Evolutionary conservation across 352 stramenopile species (phyloP), one percentile per base, ranked within the genome.

Genomic region (Phytophthora colocasiae): DNA sequence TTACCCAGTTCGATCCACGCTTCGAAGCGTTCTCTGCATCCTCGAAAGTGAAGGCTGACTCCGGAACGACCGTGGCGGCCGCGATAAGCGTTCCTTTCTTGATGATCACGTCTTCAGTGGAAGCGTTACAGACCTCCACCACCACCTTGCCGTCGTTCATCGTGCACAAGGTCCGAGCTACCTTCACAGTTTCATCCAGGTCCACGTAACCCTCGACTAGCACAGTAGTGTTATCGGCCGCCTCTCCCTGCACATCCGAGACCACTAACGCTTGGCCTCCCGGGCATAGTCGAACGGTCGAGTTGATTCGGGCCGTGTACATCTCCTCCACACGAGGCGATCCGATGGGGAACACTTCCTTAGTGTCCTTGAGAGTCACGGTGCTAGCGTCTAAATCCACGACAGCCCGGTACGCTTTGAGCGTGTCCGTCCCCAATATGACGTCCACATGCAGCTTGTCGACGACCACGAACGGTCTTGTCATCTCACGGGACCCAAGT

Each of bases 331-430:
- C 19, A 19, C 19, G 19, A 19, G 19, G 19, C 19, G 19, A 19
- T 19, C 19, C 19, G 19, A 12, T 36, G 9, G 26, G 11, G 11
- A 65, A 52, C 26, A 56, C 39, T 15, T 66, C 58, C 8, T 22
- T 19, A 12, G 48, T 53, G 2, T 9, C 43, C 29, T 66, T 66
- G 10, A 58, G 6, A 1, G 19, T 58, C 11, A 58, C 3, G 0
- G 12, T 34, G 14, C 15, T 26, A 3, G 51, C 40, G 2, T 58
- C 58, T 4, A 66, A 4, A 15, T 66, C 47, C 7, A 66, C 46
- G 1, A 66, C 47, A 2, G 58, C 47, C 1, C 48, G 12, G 31
- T 36, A 58, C 7, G 47, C 47, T 29, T 46, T 52, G 2, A 58
- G 39, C 53, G 19, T 19, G 1, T 19, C 19, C 19, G 19, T 19